Percentiles rank a stretch among this genome's conserved stretches.
Evolutionary conservation across 1,284 basidiomycete genomes (phyloP).

Genomic region (Marasmius fiardii): DNA sequence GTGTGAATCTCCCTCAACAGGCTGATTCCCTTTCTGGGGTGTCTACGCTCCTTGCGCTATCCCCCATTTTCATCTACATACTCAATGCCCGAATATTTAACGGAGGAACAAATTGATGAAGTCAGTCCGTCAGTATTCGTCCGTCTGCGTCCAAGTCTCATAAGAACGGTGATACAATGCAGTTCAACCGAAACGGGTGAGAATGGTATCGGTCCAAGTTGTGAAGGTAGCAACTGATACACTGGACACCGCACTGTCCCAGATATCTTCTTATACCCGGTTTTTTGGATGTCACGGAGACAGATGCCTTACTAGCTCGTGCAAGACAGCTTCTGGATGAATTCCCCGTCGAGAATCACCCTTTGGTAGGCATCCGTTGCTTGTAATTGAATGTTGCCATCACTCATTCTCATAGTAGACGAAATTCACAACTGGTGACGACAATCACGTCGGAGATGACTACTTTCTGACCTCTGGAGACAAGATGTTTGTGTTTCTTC

Average conservation of each 20-base stretch:
- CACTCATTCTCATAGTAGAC: slow-evolving; percentile 50
- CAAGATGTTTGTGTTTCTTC: slow-evolving; percentile 59
- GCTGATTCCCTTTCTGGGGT: too few relatives aligned
- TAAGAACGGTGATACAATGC: not conserved
- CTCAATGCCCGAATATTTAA: slow-evolving; percentile 36
- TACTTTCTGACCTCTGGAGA: slow-evolving; percentile 92
- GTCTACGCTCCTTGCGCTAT: too few relatives aligned
- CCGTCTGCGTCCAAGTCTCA: not conserved
- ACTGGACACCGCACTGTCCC: slow-evolving; percentile 1
- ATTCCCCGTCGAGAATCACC: slow-evolving; percentile 79
- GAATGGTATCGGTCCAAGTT: slow-evolving; percentile 12
- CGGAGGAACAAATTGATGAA: slow-evolving; percentile 49
- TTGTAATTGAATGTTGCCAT: slow-evolving; percentile 1
- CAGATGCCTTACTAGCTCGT: slow-evolving; percentile 61
- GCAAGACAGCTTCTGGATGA: slow-evolving; percentile 72
- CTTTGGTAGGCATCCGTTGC: slow-evolving; percentile 50
- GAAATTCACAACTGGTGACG: slow-evolving; percentile 80
- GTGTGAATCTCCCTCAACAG: too few relatives aligned
- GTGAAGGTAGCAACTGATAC: not conserved
- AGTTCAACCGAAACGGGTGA: slow-evolving; percentile 53
- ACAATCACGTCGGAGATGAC: slow-evolving; percentile 81
- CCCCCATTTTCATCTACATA: too few relatives aligned
- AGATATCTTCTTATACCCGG: slow-evolving; percentile 80
- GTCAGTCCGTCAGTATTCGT: slow-evolving; percentile 25
- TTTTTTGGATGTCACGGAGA: slow-evolving; percentile 65